Base-by-base conservation (phyloP, 1,284 basidiomycete genomes). In the Porodaedalea pini region DNA sequence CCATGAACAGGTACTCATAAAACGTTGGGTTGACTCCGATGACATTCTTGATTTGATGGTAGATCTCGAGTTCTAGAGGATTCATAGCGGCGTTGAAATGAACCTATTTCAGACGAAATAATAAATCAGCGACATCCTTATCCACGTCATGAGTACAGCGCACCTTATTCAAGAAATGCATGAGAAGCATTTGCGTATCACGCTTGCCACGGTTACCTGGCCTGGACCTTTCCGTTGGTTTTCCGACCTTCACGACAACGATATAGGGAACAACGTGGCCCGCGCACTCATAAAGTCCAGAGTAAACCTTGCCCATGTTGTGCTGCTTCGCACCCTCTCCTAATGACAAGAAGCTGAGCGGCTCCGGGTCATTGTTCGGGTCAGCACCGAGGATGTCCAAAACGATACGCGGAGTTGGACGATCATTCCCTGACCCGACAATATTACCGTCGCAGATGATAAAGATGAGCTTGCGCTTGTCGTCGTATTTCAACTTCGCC, bases 371-470 rank as follows among this genome's bases (percentile, higher is more conserved):
- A 47, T 92, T 75, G 64, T 93, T 92, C 0, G 94, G 86, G 69
- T 97, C 94, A 1, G 90, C 93, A 56, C 97, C 97, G 15, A 99
- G 85, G 62, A 99, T 94, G 69, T 99, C 96, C 48, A 99, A 79
- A 2, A 98, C 95, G 63, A 99, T 98, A 49, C 93, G 82, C 1
- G 92, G 93, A 0, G 92, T 95, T 6, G 93, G 90, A 40, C 88
- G 80, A 71, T 96, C 91, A 72, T 98, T 98, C 3, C 94, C 94
- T 13, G 89, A 90, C 70, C 97, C 96, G 61, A 98, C 91, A 64
- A 99, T 98, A 83, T 95, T 99, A 66, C 97, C 96, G 71, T 99
- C 96, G 68, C 97, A 99, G 66, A 99, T 90, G 73, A 99, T 78
- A 63, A 98, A 86, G 27, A 98, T 76, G 3, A 99, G 77, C 74